Base-by-base conservation (phyloP, 306 rosid genomes). In the Benincasa hispida region DNA sequence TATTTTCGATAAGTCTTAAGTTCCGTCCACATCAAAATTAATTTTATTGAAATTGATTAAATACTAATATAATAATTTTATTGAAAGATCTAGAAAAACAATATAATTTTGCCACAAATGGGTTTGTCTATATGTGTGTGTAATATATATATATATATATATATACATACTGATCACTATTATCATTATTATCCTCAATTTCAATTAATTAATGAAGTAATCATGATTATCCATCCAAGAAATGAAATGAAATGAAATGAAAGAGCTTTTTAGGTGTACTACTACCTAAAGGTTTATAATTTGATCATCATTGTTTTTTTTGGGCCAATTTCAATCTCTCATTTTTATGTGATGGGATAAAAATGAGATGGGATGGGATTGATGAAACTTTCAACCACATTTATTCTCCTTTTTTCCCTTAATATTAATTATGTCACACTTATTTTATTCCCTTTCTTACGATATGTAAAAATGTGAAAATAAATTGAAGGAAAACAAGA, bases 321-420 rank as follows among this genome's bases (percentile, higher is more conserved):
- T 15, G 8, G 21, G 9, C 41, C 41, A 61, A 25, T 28, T 41
- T 9, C 45, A 39, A 39, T 39, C 45, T 39, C 67, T 62, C 45
- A 34, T 62, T 7, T 32, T 62, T 8, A 18, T 62, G 70, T 62
- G 70, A 62, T 62, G 70, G 70, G 70, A 62, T n/a, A n/a, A n/a
- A n/a, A n/a, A 18, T 62, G 70, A 32, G 70, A 62, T 62, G 70
- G 70, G 70, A 62, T 62, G 24, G 25, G 70, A 62, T 25, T 62
- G 45, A 62, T 30, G 13, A 18, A 32, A 30, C 8, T 58, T 25
- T 58, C 30, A 56, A 56, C 28, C 27, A 51, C 30, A 22, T 56
- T 0, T 22, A 9, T 8, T 2, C 13, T 41, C 19, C 6, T 4
- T 24, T 10, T 25, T 11, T 10, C 32, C 18, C 2, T 24, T 11